Evolutionary conservation across 768 basidiomycete genomes (phyloP), one percentile per base, ranked within the genome.

Genomic region (Suillus brevipes): DNA sequence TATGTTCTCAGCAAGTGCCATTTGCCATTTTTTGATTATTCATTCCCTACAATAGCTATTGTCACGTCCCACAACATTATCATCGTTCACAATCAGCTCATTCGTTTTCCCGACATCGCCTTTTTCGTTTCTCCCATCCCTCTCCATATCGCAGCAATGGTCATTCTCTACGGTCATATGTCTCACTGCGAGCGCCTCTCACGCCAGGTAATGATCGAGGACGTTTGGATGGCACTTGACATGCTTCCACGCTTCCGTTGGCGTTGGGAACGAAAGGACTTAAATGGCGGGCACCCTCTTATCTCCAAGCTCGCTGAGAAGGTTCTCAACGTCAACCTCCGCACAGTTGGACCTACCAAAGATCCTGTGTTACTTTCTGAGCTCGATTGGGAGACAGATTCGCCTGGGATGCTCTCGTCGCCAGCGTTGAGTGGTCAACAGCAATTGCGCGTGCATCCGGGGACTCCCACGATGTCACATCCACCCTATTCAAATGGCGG

Each of bases 91-190:
- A 89, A 89, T 63, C 87, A 91, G 68, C 85, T 95, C 61, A 92
- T 94, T 69, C 85, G 85, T 40, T 94, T 89, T 82, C 92, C 93
- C 13, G 89, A 94, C 64, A 90, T 90, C 69, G 90, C 88, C 4
- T 95, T 95, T 80, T 94, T 95, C 74, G 91, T 91, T 28, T 94
- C 92, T 4, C 93, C 93, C 2, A 92, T 92, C 65, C 93, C 93
- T 16, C 82, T 95, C 23, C 93, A 95, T 75, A 93, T 94, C 62
- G 90, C 92, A 0, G 93, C 93, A 8, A 94, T 95, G 92, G 91
- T 94, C 64, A 94, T 95, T 65, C 82, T 95, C 23, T 94, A 89
- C 72, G 93, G 93, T 1, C 90, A 90, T 71, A 92, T 93, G 84
- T 91, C 89, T 8, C 85, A 86, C 61, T 90, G 89, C 65, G 86